Evolutionary conservation across 2,329 filamentous ascomycete species (phyloP).

Genomic region (Neofusicoccum laricinum): DNA sequence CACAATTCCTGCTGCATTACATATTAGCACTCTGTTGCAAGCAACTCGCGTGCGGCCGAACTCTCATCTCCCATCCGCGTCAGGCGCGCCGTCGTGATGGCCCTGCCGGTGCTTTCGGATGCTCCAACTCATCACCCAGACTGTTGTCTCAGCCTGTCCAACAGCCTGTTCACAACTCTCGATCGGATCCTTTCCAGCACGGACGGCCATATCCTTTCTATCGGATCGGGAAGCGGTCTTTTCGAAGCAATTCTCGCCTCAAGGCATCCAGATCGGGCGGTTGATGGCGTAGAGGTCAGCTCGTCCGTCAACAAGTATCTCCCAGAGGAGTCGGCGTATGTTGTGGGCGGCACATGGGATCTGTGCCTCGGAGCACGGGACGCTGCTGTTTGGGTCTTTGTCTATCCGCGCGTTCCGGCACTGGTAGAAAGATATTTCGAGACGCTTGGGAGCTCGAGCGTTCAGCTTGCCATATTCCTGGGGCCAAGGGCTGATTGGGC

Average conservation of each 20-base stretch:
- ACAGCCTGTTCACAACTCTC: conserved; percentile 27
- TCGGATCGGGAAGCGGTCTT: conserved; percentile 52
- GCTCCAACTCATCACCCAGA: conserved; percentile 28
- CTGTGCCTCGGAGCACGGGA: conserved; percentile 40
- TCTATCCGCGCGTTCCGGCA: conserved; percentile 51
- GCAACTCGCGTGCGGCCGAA: background rate
- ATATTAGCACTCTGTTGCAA: background rate
- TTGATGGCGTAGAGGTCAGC: conserved; percentile 51
- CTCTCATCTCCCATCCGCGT: background rate
- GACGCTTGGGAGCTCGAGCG: conserved; percentile 25
- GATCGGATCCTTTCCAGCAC: conserved; percentile 24
- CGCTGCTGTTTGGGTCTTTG: conserved; percentile 51
- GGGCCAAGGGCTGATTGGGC: conserved; percentile 44
- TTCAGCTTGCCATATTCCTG: conserved; percentile 42
- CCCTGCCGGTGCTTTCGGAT: background rate
- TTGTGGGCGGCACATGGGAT: conserved; percentile 45
- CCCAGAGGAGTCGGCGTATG: conserved; percentile 38
- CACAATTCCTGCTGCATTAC: background rate
- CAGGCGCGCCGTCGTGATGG: background rate
- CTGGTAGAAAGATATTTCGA: conserved; percentile 47
- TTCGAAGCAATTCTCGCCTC: conserved; percentile 45
- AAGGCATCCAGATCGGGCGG: conserved; percentile 23
- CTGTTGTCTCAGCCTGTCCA: conserved; percentile 37
- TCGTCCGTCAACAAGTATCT: conserved; percentile 42
- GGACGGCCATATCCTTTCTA: conserved; percentile 35